Evolutionary conservation across 116 monocot genomes (phyloP), one percentile per base, ranked within the genome.

Genomic region (Thalassia testudinum): DNA sequence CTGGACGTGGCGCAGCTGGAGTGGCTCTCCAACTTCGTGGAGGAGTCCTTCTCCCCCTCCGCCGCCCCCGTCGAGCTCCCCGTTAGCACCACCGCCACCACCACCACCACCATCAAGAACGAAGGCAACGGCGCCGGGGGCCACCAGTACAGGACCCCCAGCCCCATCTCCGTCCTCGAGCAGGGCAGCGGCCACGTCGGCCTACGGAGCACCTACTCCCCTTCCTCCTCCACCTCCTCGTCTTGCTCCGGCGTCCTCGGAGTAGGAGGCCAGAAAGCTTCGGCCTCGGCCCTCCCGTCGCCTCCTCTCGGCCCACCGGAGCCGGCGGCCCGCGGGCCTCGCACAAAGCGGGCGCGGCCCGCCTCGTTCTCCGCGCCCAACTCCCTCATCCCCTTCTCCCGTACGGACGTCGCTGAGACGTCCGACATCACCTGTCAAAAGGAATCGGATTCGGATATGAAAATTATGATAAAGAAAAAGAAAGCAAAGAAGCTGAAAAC

Each of bases 21-120:
- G 40, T 69, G 69, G 69, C 50, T 69, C 49, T 62, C 69, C 38
- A 56, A 69, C 47, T 69, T 69, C 48, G 55, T 56, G 1, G 69
- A 69, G 30, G 62, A 67, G 2, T 67, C 60, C 47, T 67, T 44
- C 24, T 53, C 67, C 24, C 53, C 53, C 0, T 11, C 23, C 24
- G 1, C 24, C 24, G 42, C 11, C 5, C 2, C 0, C 50, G 15
- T 22, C 24, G 34, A 13, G 18, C 11, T 38, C 22, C 1, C 8
- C 23, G 0, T 19, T 21, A 4, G 30, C 48, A 14, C 21, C 24
- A 19, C 29, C 40, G 21, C 26, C 48, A 38, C 1, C 37, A 24
- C 21, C 45, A 26, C 21, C 25, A 42, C 8, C 44, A 27, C 1
- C 26, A 24, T 12, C 27, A 19, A 4, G 19, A 49, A 22, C 56